Percentiles rank a stretch among this genome's conserved stretches.
phyloP scores from a whole-genome alignment of 2,329 filamentous ascomycete species.

The Alternaria metachromatica region DNA sequence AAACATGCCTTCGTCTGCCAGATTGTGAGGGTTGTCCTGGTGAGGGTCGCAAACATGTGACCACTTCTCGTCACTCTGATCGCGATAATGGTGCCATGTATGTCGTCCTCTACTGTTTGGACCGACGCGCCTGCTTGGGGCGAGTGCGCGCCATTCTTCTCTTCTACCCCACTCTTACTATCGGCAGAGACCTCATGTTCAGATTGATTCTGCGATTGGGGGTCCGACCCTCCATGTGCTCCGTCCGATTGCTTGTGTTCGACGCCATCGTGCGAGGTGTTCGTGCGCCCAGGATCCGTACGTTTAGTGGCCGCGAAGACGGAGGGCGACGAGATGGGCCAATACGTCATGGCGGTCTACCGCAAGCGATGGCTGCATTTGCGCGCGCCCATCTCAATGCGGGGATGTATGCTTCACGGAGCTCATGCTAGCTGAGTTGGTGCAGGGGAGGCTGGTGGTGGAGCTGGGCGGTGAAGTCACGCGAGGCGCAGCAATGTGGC shows the following conservation, averaged over 20 bases:
- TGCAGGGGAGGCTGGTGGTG: constrained; percentile 37
- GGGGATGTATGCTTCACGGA: constrained; percentile 27
- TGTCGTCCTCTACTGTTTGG: constrained; percentile 39
- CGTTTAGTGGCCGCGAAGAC: constrained; percentile 80
- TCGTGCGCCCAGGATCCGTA: constrained; percentile 60
- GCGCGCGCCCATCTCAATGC: constrained; percentile 44
- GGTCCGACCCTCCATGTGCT: constrained; percentile 24
- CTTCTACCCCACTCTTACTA: constrained; percentile 13
- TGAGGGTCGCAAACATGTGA: constrained; percentile 87
- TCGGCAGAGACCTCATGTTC: constrained; percentile 17
- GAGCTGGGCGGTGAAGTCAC: constrained; percentile 20
- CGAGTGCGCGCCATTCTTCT: constrained; percentile 13
- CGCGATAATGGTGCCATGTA: constrained; percentile 72
- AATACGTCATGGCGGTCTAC: constrained; percentile 74
- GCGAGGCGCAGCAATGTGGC: constrained; percentile 24
- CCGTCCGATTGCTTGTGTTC: constrained; percentile 26
- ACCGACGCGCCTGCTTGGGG: constrained; percentile 8
- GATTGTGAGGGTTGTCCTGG: constrained; percentile 81
- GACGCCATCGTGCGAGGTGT: constrained; percentile 68
- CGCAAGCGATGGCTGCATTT: constrained; percentile 46
- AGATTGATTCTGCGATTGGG: constrained; percentile 10
- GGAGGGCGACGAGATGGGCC: constrained; percentile 84
- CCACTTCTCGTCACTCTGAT: constrained; percentile 80
- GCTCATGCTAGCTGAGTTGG: constrained; percentile 30
- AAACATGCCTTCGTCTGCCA: constrained; percentile 91